Evolutionary conservation across 2,329 filamentous ascomycete species (phyloP), one percentile per base, ranked within the genome.

Genomic region (Epichloe elymi): DNA sequence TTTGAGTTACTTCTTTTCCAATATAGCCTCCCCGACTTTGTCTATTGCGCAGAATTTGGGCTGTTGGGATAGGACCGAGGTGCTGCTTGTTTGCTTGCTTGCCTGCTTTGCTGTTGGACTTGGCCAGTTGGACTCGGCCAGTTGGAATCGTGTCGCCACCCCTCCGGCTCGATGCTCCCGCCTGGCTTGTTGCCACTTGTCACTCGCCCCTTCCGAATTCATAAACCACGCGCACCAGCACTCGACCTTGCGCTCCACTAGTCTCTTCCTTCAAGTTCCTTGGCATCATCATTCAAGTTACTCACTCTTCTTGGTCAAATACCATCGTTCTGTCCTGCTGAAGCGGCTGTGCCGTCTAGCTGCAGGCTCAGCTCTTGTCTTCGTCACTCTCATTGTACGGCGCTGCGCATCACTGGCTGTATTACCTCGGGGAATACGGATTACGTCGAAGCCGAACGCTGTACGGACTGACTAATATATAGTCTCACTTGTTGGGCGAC

Each of bases 161-260:
- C 48, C 33, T 49, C 40, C 20, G n/a, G 33, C 15, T 33, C 26
- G 8, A 30, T 30, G 47, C 26, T 23, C 10, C 8, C 30, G 30
- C 10, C 33, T 43, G 39, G 26, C 47, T 26, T 41, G 23, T 26
- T 26, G 38, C 47, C 39, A 49, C 33, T 30, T 43, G 39, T 49
- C 47, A 23, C 47, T 45, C 39, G 45, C 33, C 36, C 47, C 37
- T 49, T 23, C 23, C 23, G 23, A 26, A 26, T 26, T 26, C 23
- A 35, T 41, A 39, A 49, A 39, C 47, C 47, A 49, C 47, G 19
- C 47, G 26, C 37, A 36, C 38, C 10, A 49, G 30, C 30, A 49
- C 39, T 35, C 20, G 17, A 39, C n/a, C 39, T 40, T 40, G 17
- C 23, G 33, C 20, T 42, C 35, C 30, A n/a, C 30, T 38, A 41